Percentiles rank a stretch among this genome's conserved stretches.
Evolutionary conservation across 2,329 filamentous ascomycete species (phyloP).

Genomic region (Ophiocordyceps unilateralis): DNA sequence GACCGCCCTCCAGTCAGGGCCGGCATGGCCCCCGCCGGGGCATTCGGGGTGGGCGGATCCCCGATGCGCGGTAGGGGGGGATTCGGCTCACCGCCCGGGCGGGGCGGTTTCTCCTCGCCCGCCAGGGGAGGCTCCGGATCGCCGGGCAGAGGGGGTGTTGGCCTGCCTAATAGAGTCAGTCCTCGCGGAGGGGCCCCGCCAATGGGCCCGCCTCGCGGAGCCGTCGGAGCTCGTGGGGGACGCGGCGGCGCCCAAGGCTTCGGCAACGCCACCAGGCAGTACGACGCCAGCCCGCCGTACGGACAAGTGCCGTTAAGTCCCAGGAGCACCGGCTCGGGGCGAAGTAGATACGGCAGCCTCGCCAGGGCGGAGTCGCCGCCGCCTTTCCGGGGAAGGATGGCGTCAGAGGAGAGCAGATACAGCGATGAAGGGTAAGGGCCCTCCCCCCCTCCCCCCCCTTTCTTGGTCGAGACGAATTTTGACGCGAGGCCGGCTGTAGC

Average conservation of each 20-base stretch:
- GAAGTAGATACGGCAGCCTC: conserved; percentile 10
- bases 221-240: conserved; percentile 12
- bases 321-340: neutral
- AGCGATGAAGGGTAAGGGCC: conserved; percentile 47
- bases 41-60: conserved; percentile 28
- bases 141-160: conserved; percentile 15
- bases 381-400: conserved; percentile 29
- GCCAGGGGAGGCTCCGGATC: conserved; percentile 23
- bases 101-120: conserved; percentile 5
- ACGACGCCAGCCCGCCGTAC: conserved; percentile 19
- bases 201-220: conserved; percentile 14
- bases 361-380: conserved; percentile 48
- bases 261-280: conserved; percentile 14
- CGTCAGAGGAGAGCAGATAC: conserved; percentile 49
- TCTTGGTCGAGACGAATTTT: too few species aligned
- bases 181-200: conserved; percentile 19
- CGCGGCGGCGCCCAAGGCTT: conserved; percentile 22
- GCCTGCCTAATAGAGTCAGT: conserved; percentile 6
- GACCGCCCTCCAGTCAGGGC: conserved; percentile 35
- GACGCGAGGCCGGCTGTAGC: conserved; percentile 9
- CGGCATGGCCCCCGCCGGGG: conserved; percentile 15
- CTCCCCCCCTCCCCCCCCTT: neutral
- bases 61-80: conserved; percentile 22
- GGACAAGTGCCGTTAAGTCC: neutral
- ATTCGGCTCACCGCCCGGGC: conserved; percentile 17